Conservation (phyloP, 2,329 filamentous ascomycete species). For the Monosporascus sp. region DNA sequence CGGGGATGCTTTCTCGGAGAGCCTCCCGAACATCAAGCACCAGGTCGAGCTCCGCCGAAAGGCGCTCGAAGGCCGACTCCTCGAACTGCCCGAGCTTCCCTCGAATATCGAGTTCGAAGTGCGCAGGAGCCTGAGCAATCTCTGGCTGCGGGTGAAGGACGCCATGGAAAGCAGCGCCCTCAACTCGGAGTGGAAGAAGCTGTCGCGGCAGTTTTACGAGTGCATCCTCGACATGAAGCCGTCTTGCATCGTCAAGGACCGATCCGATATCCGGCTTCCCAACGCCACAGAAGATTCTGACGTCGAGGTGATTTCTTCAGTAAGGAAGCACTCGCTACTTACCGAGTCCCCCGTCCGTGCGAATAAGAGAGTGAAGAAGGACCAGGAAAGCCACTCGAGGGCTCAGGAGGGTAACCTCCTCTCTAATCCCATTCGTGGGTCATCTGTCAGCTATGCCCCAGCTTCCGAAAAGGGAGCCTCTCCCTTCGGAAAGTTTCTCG, state of each 20-base stretch:
- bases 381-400: too few species aligned
- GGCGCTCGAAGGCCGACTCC: slow-evolving; percentile 47
- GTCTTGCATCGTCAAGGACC: slow-evolving; percentile 3
- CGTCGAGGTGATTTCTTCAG: neutral
- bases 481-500: neutral
- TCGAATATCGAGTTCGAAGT: slow-evolving; percentile 59
- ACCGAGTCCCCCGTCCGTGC: too few species aligned
- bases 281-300: slow-evolving; percentile 21
- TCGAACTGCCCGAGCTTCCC: slow-evolving; percentile 57
- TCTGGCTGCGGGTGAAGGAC: slow-evolving; percentile 45
- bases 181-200: slow-evolving; percentile 10
- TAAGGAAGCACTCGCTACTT: neutral
- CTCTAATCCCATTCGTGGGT: too few species aligned
- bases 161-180: slow-evolving; percentile 45
- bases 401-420: too few species aligned
- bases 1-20: slow-evolving; percentile 44
- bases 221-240: slow-evolving; percentile 15
- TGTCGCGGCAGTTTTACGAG: slow-evolving; percentile 15
- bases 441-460: too few species aligned
- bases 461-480: neutral
- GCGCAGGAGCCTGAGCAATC: slow-evolving; percentile 47
- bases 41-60: slow-evolving; percentile 44
- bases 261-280: too few species aligned
- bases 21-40: slow-evolving; percentile 45
- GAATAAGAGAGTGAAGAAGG: too few species aligned